These are phyloP conservation scores for Diaporthe ilicicola DNA, from an alignment of 2,329 filamentous ascomycete species.

Conservation along the genomic window DNA sequence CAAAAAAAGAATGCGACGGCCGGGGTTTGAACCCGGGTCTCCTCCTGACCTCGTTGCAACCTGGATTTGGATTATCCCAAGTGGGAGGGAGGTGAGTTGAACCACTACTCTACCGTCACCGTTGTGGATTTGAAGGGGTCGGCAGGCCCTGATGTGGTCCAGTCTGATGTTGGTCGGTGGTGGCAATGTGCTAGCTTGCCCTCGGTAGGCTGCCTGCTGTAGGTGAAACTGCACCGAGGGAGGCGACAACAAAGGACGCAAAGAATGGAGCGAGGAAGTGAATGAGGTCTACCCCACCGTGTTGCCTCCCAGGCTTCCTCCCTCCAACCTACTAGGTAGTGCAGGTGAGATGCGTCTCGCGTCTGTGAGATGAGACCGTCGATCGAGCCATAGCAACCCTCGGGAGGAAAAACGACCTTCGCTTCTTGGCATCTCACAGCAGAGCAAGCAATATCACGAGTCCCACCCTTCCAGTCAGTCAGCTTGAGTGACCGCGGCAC, in stretches of 20 bases:
- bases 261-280: neutral
- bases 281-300: neutral
- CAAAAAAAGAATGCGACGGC: conserved; percentile 35
- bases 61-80: neutral
- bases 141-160: neutral
- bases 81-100: conserved; percentile 34
- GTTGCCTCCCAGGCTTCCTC: neutral
- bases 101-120: conserved; percentile 33
- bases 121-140: neutral
- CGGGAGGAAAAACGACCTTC: neutral
- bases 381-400: too few species aligned
- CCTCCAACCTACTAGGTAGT: neutral
- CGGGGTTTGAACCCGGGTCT: conserved; percentile 39
- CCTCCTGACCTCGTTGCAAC: conserved; percentile 6
- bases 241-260: neutral
- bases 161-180: neutral
- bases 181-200: neutral
- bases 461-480: neutral
- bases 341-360: neutral
- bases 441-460: too few species aligned
- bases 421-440: neutral
- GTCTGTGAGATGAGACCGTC: neutral
- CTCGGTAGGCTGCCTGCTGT: neutral
- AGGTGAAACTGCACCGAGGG: neutral
- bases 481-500: neutral